Percentiles rank a stretch among this genome's conserved stretches.
Evolutionary conservation across 169 alveolate species (phyloP).

Genomic region (Plasmodium knowlesi): DNA sequence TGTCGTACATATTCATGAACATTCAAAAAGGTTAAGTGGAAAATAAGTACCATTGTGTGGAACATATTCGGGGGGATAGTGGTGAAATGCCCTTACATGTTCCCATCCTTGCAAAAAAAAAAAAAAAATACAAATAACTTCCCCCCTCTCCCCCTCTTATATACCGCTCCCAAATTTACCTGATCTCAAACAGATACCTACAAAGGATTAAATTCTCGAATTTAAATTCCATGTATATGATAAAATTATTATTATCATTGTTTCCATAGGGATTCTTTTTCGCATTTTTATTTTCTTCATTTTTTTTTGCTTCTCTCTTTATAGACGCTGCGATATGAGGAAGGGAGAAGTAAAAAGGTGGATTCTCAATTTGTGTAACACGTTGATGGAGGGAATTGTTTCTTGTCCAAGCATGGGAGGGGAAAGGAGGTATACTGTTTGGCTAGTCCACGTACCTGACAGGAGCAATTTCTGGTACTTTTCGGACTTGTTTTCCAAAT

Average conservation of each 20-base stretch:
- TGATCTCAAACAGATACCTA: constrained; percentile 44
- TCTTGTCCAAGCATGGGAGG: neutral
- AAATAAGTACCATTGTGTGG: neutral
- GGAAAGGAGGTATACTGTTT: neutral
- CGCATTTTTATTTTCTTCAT: constrained; percentile 11
- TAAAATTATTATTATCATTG: constrained; percentile 44
- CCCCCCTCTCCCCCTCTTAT: no score
- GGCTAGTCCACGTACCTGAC: constrained; percentile 16
- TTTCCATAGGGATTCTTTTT: neutral
- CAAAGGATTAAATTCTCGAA: constrained; percentile 35
- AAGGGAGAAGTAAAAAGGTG: neutral
- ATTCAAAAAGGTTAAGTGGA: neutral
- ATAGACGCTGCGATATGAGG: constrained; percentile 17
- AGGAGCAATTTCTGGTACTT: constrained; percentile 20
- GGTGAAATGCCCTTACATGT: neutral
- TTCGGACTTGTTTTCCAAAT: neutral
- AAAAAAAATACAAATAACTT: no score
- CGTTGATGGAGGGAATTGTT: no score
- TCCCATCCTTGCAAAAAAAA: neutral
- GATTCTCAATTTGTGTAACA: neutral
- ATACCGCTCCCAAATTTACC: constrained; percentile 7
- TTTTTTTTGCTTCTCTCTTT: constrained; percentile 53
- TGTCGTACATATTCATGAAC: neutral
- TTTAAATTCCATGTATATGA: constrained; percentile 31
- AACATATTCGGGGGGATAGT: neutral